These are phyloP conservation scores for Cyphellophora attinorum DNA, from an alignment of 2,329 filamentous ascomycete species.

Conservation along the genomic window DNA sequence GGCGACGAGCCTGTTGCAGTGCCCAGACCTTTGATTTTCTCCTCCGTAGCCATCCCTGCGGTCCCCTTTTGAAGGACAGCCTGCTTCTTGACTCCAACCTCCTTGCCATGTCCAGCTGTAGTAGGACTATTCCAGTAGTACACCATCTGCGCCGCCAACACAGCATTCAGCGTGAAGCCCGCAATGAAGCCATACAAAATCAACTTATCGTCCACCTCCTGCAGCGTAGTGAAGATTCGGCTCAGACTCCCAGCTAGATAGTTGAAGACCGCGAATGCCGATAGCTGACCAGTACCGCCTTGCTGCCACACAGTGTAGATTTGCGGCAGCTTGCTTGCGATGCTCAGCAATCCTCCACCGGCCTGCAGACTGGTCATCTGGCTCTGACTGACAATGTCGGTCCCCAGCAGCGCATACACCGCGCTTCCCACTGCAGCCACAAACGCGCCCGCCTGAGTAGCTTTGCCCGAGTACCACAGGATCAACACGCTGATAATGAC, in stretches of 20 bases:
- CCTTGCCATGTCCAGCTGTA: constrained; percentile 16
- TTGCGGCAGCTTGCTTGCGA: constrained; percentile 89
- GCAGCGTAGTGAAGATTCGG: constrained; percentile 93
- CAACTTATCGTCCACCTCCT: constrained; percentile 93
- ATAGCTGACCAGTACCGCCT: constrained; percentile 88
- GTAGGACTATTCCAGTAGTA: constrained; percentile 77
- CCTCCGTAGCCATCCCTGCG: constrained; percentile 13
- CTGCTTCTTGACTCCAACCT: constrained; percentile 7
- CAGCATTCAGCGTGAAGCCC: constrained; percentile 78
- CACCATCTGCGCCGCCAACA: constrained; percentile 82
- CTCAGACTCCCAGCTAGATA: constrained; percentile 88
- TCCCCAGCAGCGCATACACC: constrained; percentile 60
- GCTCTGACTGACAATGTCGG: constrained; percentile 55
- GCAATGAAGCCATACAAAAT: constrained; percentile 93
- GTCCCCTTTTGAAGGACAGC: constrained; percentile 8
- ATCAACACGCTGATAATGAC: constrained; percentile 80
- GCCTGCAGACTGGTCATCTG: constrained; percentile 69
- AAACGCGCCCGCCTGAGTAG: constrained; percentile 62
- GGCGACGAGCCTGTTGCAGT: constrained; percentile 4
- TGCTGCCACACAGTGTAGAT: constrained; percentile 76
- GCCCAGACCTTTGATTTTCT: constrained; percentile 11
- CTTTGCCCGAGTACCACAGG: constrained; percentile 67
- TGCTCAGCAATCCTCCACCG: constrained; percentile 69
- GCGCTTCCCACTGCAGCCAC: constrained; percentile 64
- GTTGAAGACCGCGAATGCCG: constrained; percentile 96